These are phyloP conservation scores for Lignosus rhinocerotis DNA, from an alignment of 1,284 basidiomycete genomes.

Conservation along the genomic window DNA sequence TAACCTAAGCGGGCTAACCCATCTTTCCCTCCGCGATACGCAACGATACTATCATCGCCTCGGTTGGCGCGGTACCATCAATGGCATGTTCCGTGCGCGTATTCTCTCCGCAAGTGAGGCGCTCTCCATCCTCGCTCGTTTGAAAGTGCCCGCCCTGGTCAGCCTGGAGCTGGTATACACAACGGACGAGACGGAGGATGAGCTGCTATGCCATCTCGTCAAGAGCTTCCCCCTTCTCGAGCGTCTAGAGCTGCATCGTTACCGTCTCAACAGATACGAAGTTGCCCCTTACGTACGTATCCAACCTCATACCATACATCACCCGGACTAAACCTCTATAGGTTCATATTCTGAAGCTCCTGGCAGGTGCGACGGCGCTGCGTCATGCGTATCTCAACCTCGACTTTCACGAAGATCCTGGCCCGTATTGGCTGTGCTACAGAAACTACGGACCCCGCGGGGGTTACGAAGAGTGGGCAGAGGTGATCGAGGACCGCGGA, in stretches of 20 bases:
- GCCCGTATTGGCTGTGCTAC: neutral
- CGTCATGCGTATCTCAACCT: neutral
- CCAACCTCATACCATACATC: too few species aligned
- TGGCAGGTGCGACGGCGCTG: neutral
- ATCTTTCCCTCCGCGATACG: constrained; percentile 3
- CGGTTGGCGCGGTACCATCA: neutral
- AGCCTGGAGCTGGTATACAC: neutral
- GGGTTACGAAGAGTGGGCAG: neutral
- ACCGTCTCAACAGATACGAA: neutral
- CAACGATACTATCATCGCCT: neutral
- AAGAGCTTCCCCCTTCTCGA: neutral
- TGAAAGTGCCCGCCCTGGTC: neutral
- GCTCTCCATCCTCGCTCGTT: neutral
- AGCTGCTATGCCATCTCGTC: neutral
- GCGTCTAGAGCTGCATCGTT: neutral
- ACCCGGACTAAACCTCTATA: neutral
- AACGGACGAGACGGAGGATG: neutral
- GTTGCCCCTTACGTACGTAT: neutral
- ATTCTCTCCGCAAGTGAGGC: neutral
- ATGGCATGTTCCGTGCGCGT: neutral
- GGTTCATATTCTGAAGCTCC: neutral
- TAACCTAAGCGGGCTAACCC: neutral
- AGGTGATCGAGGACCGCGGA: neutral
- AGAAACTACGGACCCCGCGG: neutral
- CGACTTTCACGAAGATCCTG: neutral